A percentile compares a stretch with the other conserved stretches of the same genome.
phyloP scores from a whole-genome alignment of 164 flowering plant genomes.

The Vitis vinifera region DNA sequence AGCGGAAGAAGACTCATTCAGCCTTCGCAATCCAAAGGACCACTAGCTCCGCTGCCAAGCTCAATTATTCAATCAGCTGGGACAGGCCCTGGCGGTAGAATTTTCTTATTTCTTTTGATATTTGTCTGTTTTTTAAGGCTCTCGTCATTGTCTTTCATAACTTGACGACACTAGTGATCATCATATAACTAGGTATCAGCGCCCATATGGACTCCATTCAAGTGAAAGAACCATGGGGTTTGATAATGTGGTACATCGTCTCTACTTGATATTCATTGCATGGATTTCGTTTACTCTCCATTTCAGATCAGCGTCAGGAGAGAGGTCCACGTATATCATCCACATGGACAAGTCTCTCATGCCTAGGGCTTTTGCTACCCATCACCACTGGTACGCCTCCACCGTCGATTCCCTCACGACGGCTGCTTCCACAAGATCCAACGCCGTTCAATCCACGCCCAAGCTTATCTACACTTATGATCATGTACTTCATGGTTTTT shows the following conservation, averaged over 20 bases:
- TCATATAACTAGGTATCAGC: no score
- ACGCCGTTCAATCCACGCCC: neutral
- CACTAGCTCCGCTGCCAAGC: no score
- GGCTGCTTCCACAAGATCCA: neutral
- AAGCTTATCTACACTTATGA: constrained; percentile 38
- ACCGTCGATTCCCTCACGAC: constrained; percentile 28
- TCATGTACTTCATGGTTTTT: constrained; percentile 50
- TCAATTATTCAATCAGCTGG: no score
- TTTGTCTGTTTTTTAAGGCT: no score
- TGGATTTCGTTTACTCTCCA: constrained; percentile 12
- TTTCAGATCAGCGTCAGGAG: neutral
- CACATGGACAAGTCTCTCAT: constrained; percentile 60
- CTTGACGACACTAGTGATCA: no score
- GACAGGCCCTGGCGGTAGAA: no score
- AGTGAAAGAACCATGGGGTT: neutral
- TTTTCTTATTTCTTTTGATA: no score
- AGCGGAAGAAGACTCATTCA: no score
- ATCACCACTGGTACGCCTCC: constrained; percentile 41
- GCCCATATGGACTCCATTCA: no score
- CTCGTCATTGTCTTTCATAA: no score
- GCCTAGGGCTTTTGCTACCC: constrained; percentile 44
- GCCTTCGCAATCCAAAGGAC: no score
- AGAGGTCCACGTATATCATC: constrained; percentile 39
- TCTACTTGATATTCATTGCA: constrained; percentile 10
- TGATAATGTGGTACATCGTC: neutral